Evolutionary conservation across 2,329 filamentous ascomycete species (phyloP).

Genomic region (Fusarium poae): DNA sequence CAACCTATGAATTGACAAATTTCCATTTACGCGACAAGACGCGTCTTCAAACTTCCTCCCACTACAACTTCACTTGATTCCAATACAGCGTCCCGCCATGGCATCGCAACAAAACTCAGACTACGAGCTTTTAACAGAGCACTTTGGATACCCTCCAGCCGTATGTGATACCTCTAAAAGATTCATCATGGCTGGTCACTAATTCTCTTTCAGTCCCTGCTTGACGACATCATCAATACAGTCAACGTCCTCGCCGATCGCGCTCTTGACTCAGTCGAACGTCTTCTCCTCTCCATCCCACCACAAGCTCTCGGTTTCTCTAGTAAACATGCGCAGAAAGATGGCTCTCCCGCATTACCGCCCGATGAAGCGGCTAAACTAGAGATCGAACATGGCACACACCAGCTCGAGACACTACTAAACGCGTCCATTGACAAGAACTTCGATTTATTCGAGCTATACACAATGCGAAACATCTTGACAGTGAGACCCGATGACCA

Average conservation of each 20-base stretch:
- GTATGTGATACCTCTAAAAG: constrained; percentile 64
- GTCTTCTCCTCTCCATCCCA: constrained; percentile 79
- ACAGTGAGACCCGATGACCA: constrained; percentile 76
- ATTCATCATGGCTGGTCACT: neutral
- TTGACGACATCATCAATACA: constrained; percentile 98
- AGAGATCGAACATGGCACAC: constrained; percentile 90
- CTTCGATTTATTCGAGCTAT: constrained; percentile 90
- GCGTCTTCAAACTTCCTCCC: constrained; percentile 26
- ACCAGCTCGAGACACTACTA: constrained; percentile 85
- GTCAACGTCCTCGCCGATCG: constrained; percentile 94
- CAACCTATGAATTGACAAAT: constrained; percentile 16
- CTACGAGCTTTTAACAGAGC: constrained; percentile 86
- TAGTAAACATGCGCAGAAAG: constrained; percentile 58
- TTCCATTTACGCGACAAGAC: constrained; percentile 34
- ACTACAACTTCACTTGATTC: neutral
- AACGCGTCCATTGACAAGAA: constrained; percentile 86
- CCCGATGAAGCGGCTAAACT: constrained; percentile 59
- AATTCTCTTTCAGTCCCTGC: constrained; percentile 73
- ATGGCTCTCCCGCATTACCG: constrained; percentile 52
- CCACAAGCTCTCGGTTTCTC: constrained; percentile 86
- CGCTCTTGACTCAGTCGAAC: constrained; percentile 88
- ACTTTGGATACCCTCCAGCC: constrained; percentile 93
- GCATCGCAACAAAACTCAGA: constrained; percentile 59
- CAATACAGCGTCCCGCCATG: constrained; percentile 46
- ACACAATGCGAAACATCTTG: constrained; percentile 87